Base-by-base conservation (phyloP, 371 early-diverging fungal species). In the Mucor indicus region DNA sequence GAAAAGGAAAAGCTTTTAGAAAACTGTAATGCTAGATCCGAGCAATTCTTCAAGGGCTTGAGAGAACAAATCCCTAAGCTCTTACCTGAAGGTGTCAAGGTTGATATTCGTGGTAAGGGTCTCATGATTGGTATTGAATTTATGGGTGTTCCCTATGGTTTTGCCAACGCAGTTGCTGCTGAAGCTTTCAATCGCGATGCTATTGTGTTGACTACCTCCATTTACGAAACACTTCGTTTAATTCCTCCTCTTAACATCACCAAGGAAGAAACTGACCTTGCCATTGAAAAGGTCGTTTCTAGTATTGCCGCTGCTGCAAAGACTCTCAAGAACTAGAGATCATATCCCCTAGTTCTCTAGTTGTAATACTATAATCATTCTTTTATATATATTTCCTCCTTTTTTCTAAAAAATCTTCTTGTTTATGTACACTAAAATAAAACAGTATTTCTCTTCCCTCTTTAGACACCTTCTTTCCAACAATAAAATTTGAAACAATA, bases 121-220 rank as follows among this genome's bases (percentile, higher is more conserved):
- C 48, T 81, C n/a, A 79, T 81, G 78, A 72, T 80, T 57, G 82
- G 82, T 47, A 56, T 81, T 32, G 80, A 79, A 43, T 81, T 79
- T 46, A 45, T 67, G 56, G 62, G 65, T 29, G 73, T 57, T 12
- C 73, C 72, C 11, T 35, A 49, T 39, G 75, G 72, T 25, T 70
- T 72, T 48, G 75, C 70, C 13, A 45, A 25, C 38, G 41, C 53
- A 30, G 53, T 79, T 29, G 62, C 69, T 11, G 15, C 46, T 27
- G 73, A 76, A 29, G 69, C 68, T n/a, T 48, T 67, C 10, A 70
- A 76, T 21, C 51, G 51, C 23, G 74, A 81, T 53, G 69, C 75
- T 24, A 44, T 81, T 12, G 8, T 81, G 19, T 64, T 81, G 55
- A 77, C 72, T 12, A 77, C 78, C 15, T 73, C 79, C 24, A 70